Percentiles rank a stretch among this genome's conserved stretches.
Conservation (phyloP, 257 asterid genomes). For the Leonotis leonurus region DNA sequence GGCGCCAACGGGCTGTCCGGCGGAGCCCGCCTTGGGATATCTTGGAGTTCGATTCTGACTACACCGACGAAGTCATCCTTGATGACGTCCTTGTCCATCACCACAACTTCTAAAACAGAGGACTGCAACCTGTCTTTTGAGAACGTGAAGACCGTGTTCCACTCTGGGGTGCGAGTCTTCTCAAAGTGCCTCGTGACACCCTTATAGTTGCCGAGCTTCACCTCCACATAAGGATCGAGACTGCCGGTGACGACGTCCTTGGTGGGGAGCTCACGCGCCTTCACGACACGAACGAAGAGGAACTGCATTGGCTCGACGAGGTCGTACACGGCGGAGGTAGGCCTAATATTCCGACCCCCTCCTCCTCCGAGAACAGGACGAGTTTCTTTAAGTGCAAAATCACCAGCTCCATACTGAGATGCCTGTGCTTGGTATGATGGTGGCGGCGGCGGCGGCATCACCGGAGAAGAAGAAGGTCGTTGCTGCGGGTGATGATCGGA, state of each 20-base stretch:
- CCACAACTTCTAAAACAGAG: conserved; percentile 53
- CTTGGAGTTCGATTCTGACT: conserved; percentile 52
- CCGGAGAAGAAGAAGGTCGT: conserved; percentile 9
- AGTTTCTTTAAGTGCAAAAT: conserved; percentile 58
- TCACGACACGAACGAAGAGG: conserved; percentile 79
- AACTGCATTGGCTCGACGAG: conserved; percentile 91
- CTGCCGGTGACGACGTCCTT: conserved; percentile 56
- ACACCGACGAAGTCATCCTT: conserved; percentile 73
- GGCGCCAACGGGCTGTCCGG: conserved; percentile 98
- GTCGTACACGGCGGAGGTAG: conserved; percentile 42
- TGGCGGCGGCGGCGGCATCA: conserved; percentile 31
- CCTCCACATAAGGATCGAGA: conserved; percentile 82
- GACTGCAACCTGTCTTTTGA: conserved; percentile 67
- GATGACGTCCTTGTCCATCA: conserved; percentile 66
- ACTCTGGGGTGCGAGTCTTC: conserved; percentile 62
- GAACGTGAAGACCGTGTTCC: conserved; percentile 78
- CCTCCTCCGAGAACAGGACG: conserved; percentile 59
- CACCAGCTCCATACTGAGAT: neutral
- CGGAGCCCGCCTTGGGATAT: conserved; percentile 70
- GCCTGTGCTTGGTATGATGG: conserved; percentile 31
- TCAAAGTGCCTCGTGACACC: conserved; percentile 74
- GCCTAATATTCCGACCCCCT: conserved; percentile 36
- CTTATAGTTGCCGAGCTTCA: conserved; percentile 77
- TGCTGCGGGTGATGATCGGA: conserved; percentile 27
- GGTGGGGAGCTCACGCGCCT: conserved; percentile 65